These are phyloP conservation scores for Sphaerulina musiva DNA, from an alignment of 2,329 filamentous ascomycete species.

Conservation along the genomic window DNA sequence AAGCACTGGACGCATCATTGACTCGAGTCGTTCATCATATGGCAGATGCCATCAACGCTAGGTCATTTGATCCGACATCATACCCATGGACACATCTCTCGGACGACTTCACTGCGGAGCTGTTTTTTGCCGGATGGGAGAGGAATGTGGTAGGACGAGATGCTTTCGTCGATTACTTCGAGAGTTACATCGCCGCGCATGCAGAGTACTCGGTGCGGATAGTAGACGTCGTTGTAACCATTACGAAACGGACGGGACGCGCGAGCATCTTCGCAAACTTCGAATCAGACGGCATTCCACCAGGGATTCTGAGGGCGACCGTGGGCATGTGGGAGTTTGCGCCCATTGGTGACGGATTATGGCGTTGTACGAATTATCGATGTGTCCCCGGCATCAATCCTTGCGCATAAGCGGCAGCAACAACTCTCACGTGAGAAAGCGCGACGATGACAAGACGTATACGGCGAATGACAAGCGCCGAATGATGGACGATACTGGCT, in stretches of 20 bases:
- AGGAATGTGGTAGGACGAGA: not conserved
- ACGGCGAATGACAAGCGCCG: too few species aligned
- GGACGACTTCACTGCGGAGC: not conserved
- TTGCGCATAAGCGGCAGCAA: not conserved
- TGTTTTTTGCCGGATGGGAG: not conserved
- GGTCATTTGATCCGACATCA: not conserved
- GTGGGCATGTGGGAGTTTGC: not conserved
- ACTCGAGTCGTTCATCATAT: not conserved
- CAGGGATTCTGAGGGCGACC: not conserved
- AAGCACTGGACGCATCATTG: not conserved
- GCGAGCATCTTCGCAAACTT: not conserved
- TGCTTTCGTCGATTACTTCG: not conserved
- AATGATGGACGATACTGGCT: too few species aligned
- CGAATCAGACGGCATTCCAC: not conserved
- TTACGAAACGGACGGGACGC: not conserved
- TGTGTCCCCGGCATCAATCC: not conserved
- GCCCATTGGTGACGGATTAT: not conserved
- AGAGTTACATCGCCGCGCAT: not conserved
- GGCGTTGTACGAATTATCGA: conserved; percentile 1
- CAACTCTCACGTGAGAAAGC: not conserved
- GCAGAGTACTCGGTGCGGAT: not conserved
- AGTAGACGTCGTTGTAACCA: not conserved
- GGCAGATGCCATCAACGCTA: not conserved
- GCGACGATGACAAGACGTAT: not conserved
- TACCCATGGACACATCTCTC: not conserved